phyloP scores from a whole-genome alignment of 2,329 filamentous ascomycete species.

The Bipolaris zeicola region DNA sequence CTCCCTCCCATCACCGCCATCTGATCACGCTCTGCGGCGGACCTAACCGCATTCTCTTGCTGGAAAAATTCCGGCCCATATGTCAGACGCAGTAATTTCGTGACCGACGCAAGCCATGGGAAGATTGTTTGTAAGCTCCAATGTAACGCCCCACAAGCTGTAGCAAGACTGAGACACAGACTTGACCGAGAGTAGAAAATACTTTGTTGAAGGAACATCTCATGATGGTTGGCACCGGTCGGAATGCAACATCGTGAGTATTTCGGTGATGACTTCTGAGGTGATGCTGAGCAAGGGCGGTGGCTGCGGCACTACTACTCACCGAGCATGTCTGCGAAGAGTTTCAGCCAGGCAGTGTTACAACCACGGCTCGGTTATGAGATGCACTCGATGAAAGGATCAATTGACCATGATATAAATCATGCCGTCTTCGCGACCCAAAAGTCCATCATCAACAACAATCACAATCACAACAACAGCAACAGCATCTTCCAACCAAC shows the following conservation, averaged over 20 bases:
- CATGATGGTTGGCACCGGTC: background rate
- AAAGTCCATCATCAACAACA: conserved; percentile 2
- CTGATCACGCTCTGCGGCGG: background rate
- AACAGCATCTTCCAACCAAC: conserved; percentile 1
- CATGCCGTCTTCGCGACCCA: background rate
- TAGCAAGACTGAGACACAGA: conserved; percentile 3
- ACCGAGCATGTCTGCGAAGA: conserved; percentile 5
- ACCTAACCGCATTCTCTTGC: background rate
- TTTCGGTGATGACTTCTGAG: background rate
- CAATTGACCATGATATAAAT: conserved; percentile 4
- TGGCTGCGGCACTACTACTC: background rate
- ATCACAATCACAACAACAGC: background rate
- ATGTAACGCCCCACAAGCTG: background rate
- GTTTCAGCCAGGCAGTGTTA: conserved; percentile 6
- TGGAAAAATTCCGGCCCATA: no score
- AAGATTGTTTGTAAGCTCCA: background rate
- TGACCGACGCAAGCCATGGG: background rate
- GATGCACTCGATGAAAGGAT: background rate
- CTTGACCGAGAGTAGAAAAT: conserved; percentile 2
- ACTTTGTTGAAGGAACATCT: background rate
- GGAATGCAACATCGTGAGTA: background rate
- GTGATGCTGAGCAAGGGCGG: conserved; percentile 7
- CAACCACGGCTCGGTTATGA: background rate
- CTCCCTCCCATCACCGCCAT: background rate
- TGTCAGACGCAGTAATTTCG: background rate